Percentiles rank a stretch among this genome's conserved stretches.
These are phyloP conservation scores for Leptographium wingfieldii DNA, from an alignment of 2,329 filamentous ascomycete species.

Conservation along the genomic window DNA sequence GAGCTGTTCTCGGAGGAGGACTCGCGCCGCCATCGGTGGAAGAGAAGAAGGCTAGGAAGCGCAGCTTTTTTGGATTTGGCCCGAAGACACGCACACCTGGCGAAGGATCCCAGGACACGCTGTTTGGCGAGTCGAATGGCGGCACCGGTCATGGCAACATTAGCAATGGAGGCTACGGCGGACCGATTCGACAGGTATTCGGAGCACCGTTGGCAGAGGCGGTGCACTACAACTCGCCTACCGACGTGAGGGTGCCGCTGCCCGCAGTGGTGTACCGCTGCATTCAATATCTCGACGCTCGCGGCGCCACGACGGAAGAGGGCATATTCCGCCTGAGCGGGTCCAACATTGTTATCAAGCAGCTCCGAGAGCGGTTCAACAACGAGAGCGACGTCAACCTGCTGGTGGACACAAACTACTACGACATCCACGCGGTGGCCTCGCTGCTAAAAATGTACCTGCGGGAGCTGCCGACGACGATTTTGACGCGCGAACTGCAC, in stretches of 20 bases:
- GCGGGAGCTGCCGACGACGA: slow-evolving; percentile 79
- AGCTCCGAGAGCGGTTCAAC: slow-evolving; percentile 86
- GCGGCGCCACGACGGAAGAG: slow-evolving; percentile 73
- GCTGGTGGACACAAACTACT: slow-evolving; percentile 67
- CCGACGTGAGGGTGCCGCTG: slow-evolving; percentile 60
- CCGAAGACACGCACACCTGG: slow-evolving; percentile 45
- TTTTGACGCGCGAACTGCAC: slow-evolving; percentile 82
- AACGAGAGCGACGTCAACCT: slow-evolving; percentile 83
- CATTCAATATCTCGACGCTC: slow-evolving; percentile 79
- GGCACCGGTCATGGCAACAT: slow-evolving; percentile 32
- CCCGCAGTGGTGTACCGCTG: slow-evolving; percentile 92
- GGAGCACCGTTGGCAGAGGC: slow-evolving; percentile 77
- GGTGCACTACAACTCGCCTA: slow-evolving; percentile 65
- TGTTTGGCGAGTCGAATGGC: slow-evolving; percentile 29
- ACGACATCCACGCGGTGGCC: slow-evolving; percentile 92
- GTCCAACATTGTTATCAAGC: slow-evolving; percentile 91
- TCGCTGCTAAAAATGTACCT: slow-evolving; percentile 90
- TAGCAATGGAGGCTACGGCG: slow-evolving; percentile 17
- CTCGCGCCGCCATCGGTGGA: slow-evolving; percentile 38
- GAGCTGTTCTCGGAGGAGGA: slow-evolving; percentile 23
- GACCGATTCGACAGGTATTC: slow-evolving; percentile 61
- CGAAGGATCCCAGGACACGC: slow-evolving; percentile 40
- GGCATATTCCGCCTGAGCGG: slow-evolving; percentile 94
- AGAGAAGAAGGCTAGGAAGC: slow-evolving; percentile 72
- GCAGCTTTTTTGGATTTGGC: slow-evolving; percentile 61